Base-by-base conservation (phyloP, 2,329 filamentous ascomycete species). In the Colletotrichum chlorophyti region DNA sequence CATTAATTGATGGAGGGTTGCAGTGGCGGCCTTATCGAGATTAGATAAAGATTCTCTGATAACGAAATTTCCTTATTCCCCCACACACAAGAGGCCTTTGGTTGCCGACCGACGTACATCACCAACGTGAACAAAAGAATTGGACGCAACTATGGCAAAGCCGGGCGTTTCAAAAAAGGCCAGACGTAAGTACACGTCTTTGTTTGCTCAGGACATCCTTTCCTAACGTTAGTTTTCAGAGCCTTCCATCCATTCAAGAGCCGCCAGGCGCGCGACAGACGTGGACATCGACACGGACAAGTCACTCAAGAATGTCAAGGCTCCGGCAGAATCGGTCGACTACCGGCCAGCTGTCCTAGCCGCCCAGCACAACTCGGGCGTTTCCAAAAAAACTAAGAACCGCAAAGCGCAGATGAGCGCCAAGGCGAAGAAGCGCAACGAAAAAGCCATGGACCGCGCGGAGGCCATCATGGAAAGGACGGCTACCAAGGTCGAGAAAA, bases 241-340 rank as follows among this genome's bases (percentile, higher is more conserved):
- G 52, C 79, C 80, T 34, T 91, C 89, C 5, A 73, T 86, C 57
- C 89, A 88, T 76, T 93, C 91, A 50, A 88, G 91, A 64, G 89
- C 89, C 58, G 89, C 89, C 35, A 85, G 90, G 68, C 86, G 91
- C 63, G 90, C 87, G 42, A 85, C 85, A 14, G 90, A 88, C 4
- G 88, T 89, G 23, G 80, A 86, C 66, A 87, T 91, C 72, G 76
- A 90, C 74, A 83, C 84, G 38, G 88, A 91, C 79, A 90, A 90
- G 74, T 89, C 87, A 6, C 79, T 91, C 19, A 89, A 89, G 69
- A 76, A 84, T 32, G 73, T 83, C 58, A 76, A 80, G 60, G 77
- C 81, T 10, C 83, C 85, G 2, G 62, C 73, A 17, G 75, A 81
- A 40, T 74, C 79, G 7, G 70, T 74, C 57, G 75, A 81, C 32